These are phyloP conservation scores for Umbellularia californica DNA, from an alignment of 164 flowering plant species.

Conservation along the genomic window DNA sequence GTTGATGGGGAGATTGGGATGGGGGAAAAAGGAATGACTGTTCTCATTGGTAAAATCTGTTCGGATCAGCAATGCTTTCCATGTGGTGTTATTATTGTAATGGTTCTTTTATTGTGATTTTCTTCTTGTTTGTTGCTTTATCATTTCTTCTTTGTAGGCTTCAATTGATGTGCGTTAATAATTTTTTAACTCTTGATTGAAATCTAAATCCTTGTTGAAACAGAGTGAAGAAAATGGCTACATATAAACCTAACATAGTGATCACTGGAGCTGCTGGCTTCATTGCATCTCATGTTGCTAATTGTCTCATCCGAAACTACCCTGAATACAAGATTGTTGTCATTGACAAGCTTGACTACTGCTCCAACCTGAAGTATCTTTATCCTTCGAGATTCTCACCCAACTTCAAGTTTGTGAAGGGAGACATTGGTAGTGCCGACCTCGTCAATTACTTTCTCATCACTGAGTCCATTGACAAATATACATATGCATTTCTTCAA, in stretches of 20 bases:
- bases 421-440: constrained; percentile 69
- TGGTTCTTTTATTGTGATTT: too few relatives aligned
- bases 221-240: constrained; percentile 3
- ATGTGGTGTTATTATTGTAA: too few relatives aligned
- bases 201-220: too few relatives aligned
- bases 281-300: constrained; percentile 70
- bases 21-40: too few relatives aligned
- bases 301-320: constrained; percentile 50
- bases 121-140: too few relatives aligned
- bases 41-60: too few relatives aligned
- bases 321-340: constrained; percentile 78
- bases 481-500: too few relatives aligned
- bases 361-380: constrained; percentile 59
- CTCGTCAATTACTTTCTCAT: constrained; percentile 66
- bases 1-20: too few relatives aligned
- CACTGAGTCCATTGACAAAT: constrained; percentile 53
- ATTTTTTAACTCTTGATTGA: too few relatives aligned
- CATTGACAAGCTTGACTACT: constrained; percentile 74
- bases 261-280: constrained; percentile 78
- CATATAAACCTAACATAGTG: constrained; percentile 56
- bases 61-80: too few relatives aligned
- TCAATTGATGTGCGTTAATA: too few relatives aligned
- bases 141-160: too few relatives aligned
- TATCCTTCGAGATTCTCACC: constrained; percentile 51
- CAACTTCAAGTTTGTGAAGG: constrained; percentile 74